These are phyloP conservation scores for Phytopythium helicoides DNA, from an alignment of 352 stramenopile species.

Conservation along the genomic window DNA sequence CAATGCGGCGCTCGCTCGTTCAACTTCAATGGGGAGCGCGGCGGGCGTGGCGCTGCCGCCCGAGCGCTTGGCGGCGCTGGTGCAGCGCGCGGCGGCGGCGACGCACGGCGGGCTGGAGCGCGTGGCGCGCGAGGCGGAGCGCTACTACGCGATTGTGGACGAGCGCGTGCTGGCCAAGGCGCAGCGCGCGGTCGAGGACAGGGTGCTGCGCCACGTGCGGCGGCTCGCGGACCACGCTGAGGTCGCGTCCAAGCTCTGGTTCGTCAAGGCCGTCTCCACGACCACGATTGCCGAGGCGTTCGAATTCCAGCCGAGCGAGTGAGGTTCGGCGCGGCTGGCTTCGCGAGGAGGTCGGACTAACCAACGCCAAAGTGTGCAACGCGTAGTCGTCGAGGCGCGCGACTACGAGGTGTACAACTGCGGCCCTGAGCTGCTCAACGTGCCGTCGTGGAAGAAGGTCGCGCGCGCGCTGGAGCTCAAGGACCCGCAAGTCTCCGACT, in stretches of 20 bases:
- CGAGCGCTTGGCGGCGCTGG: constrained; percentile 16
- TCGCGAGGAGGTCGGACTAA: too few species aligned
- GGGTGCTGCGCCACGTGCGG: constrained; percentile 41
- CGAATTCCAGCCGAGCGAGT: constrained; percentile 48
- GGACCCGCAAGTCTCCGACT: constrained; percentile 24
- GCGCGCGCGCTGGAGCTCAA: constrained; percentile 31
- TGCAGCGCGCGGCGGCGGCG: constrained; percentile 24
- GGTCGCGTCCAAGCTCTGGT: constrained; percentile 53
- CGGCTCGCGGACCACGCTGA: constrained; percentile 47
- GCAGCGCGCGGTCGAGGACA: constrained; percentile 44
- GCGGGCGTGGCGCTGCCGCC: constrained; percentile 37
- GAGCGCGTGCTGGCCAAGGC: constrained; percentile 48
- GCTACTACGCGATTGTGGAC: constrained; percentile 51
- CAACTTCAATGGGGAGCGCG: constrained; percentile 41
- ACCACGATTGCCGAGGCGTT: constrained; percentile 54
- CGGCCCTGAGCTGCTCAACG: constrained; percentile 43
- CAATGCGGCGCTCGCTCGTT: not conserved
- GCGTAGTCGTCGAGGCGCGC: constrained; percentile 52
- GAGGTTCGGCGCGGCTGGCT: constrained; percentile 7
- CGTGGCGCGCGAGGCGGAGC: constrained; percentile 30
- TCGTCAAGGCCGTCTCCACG: constrained; percentile 64
- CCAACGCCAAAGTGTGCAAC: constrained; percentile 28
- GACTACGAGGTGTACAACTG: constrained; percentile 54
- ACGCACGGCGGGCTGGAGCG: constrained; percentile 31
- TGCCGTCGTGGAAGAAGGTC: constrained; percentile 35